Conservation (phyloP, 805 yeast species). For the Lachancea thermotolerans region DNA sequence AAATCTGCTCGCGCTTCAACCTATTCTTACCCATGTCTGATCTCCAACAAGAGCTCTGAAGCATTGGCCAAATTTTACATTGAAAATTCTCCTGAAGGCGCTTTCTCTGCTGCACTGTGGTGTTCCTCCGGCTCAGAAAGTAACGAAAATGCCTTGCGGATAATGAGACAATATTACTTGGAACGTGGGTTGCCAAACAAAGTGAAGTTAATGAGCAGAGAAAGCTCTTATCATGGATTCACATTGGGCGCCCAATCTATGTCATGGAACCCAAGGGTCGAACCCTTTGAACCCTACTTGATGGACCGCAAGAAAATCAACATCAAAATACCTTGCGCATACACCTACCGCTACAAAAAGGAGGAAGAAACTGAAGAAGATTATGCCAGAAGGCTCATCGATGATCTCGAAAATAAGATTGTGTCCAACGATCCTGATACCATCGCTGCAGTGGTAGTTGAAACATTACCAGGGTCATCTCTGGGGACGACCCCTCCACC, state of each 20-base stretch:
- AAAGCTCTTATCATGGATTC: slow-evolving; percentile 44
- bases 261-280: slow-evolving; percentile 34
- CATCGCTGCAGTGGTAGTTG: slow-evolving; percentile 38
- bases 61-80: slow-evolving; percentile 38
- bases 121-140: slow-evolving; percentile 64
- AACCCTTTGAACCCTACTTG: slow-evolving; percentile 28
- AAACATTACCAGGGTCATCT: slow-evolving; percentile 43
- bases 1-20: slow-evolving; percentile 35
- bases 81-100: slow-evolving; percentile 35
- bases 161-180: slow-evolving; percentile 42
- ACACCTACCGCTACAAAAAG: slow-evolving; percentile 32
- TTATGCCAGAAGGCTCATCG: slow-evolving; percentile 34
- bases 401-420: slow-evolving; percentile 38
- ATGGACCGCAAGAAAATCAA: slow-evolving; percentile 20
- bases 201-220: slow-evolving; percentile 38
- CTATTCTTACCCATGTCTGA: slow-evolving; percentile 33
- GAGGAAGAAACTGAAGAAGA: slow-evolving; percentile 36
- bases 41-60: slow-evolving; percentile 37
- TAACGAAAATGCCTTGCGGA: slow-evolving; percentile 59
- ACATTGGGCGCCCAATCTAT: slow-evolving; percentile 41
- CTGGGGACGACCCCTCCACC: slow-evolving; percentile 41
- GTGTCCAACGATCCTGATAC: slow-evolving; percentile 39
- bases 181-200: slow-evolving; percentile 39
- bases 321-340: slow-evolving; percentile 28
- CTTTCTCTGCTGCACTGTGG: slow-evolving; percentile 38